Evolutionary conservation across 805 yeast species (phyloP).

Genomic region (Monosporozyma yasuniensis): DNA sequence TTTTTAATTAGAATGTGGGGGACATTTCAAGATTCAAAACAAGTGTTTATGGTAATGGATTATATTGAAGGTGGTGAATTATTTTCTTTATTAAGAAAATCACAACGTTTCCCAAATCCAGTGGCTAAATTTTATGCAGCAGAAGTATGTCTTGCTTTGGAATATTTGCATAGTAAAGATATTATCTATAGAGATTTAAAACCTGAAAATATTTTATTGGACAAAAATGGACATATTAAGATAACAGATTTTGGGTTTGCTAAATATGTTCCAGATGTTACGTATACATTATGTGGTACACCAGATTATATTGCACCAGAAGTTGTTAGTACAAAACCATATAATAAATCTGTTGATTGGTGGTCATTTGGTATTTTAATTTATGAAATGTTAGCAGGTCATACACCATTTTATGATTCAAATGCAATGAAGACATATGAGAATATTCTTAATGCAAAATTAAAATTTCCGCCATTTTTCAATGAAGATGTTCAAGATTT

Average conservation of each 20-base stretch:
- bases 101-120: conserved; percentile 88
- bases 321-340: conserved; percentile 87
- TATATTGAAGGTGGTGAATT: conserved; percentile 95
- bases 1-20: conserved; percentile 95
- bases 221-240: conserved; percentile 83
- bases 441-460: conserved; percentile 72
- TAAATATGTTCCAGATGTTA: conserved; percentile 82
- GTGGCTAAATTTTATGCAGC: conserved; percentile 96
- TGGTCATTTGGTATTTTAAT: conserved; percentile 92
- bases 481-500: conserved; percentile 73
- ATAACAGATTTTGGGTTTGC: conserved; percentile 94
- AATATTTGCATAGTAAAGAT: conserved; percentile 76
- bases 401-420: conserved; percentile 88
- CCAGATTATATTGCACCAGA: conserved; percentile 97
- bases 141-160: conserved; percentile 77
- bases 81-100: conserved; percentile 74
- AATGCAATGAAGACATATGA: conserved; percentile 94
- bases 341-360: conserved; percentile 95
- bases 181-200: conserved; percentile 87
- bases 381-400: conserved; percentile 91
- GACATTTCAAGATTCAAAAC: conserved; percentile 80
- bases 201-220: conserved; percentile 85
- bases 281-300: conserved; percentile 91
- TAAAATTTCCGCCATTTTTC: conserved; percentile 68
- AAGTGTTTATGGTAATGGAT: conserved; percentile 92